Conservation (phyloP, 2,329 filamentous ascomycete genomes). For the Tolypocladium tundrense region DNA sequence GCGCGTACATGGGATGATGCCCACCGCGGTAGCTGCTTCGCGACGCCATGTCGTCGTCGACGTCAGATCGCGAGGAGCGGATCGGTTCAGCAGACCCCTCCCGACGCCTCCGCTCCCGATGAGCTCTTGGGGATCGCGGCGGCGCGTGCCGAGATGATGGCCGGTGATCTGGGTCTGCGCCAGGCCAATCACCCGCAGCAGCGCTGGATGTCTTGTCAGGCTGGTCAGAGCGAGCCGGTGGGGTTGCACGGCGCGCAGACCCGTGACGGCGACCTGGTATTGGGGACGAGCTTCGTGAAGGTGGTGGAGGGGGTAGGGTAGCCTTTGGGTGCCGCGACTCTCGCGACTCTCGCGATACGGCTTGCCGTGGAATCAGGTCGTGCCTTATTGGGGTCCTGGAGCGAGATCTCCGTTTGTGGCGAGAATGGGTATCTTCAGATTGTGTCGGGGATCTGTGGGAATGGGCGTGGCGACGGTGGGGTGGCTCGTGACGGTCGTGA, state of each 20-base stretch:
- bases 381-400: slow-evolving; percentile 14
- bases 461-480: slow-evolving; percentile 18
- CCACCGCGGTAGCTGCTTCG: slow-evolving; percentile 32
- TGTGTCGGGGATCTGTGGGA: slow-evolving; percentile 17
- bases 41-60: slow-evolving; percentile 39
- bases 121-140: slow-evolving; percentile 16
- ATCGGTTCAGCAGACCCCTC: slow-evolving; percentile 17
- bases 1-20: slow-evolving; percentile 27
- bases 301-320: slow-evolving; percentile 3
- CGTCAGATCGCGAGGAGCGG: slow-evolving; percentile 36
- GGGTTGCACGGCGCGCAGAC: slow-evolving; percentile 4
- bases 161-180: slow-evolving; percentile 11
- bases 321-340: slow-evolving; percentile 12
- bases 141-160: slow-evolving; percentile 11
- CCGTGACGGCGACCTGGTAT: slow-evolving; percentile 1
- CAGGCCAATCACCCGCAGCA: slow-evolving; percentile 6
- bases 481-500: slow-evolving; percentile 18
- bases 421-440: slow-evolving; percentile 9
- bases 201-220: slow-evolving; percentile 9
- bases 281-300: slow-evolving; percentile 6
- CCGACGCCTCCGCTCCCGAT: slow-evolving; percentile 17
- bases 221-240: slow-evolving; percentile 13
- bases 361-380: not conserved
- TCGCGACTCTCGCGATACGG: slow-evolving; percentile 5
- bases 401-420: slow-evolving; percentile 11